Base-by-base conservation (phyloP, 23 red algal genomes). In the Cyanidioschyzon merolae region DNA sequence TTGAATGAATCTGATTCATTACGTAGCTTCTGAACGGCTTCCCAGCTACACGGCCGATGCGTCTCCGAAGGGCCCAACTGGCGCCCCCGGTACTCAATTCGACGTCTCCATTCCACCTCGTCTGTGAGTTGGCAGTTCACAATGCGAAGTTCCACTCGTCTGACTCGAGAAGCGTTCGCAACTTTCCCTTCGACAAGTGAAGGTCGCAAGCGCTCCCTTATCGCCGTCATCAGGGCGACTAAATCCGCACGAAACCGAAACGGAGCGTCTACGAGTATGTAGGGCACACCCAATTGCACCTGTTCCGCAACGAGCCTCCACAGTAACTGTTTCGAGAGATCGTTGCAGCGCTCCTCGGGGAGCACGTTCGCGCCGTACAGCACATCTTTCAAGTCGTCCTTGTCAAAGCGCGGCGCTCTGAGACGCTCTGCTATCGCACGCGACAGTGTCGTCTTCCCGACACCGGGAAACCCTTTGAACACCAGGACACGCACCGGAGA, bases 381-480 rank as follows among this genome's bases (percentile, higher is more conserved):
- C 29, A 35, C 63, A 32, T 71, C 63, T 27, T 71, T 71, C 2
- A 71, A 25, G 29, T 71, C 63, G 32, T 71, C 63, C 63, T 71
- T 71, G 63, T 71, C 63, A 25, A 71, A 71, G n/a, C 63, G 63
- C 63, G 63, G 63, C 29, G 63, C 63, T 7, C 16, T 25, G 2
- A 71, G 63, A 7, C n/a, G n/a, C 30, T 35, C 7, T 7, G 63
- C 63, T 27, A 71, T 27, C 29, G 21, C n/a, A 3, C 21, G 3
- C 16, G 63, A 71, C 29, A 71, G 63, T 27, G 63, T 71, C 7
- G n/a, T 71, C 29, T 71, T 71, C 63, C 63, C 63, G 7, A 71
- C 63, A 27, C 63, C 63, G 7, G 63, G 63, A 71, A 32, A 71
- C 3, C 63, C 63, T 35, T 71, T 71, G 63, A 71, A 71, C 30